Evolutionary conservation across 148 eudicot genomes (phyloP).

Genomic region (Selenicereus undatus): DNA sequence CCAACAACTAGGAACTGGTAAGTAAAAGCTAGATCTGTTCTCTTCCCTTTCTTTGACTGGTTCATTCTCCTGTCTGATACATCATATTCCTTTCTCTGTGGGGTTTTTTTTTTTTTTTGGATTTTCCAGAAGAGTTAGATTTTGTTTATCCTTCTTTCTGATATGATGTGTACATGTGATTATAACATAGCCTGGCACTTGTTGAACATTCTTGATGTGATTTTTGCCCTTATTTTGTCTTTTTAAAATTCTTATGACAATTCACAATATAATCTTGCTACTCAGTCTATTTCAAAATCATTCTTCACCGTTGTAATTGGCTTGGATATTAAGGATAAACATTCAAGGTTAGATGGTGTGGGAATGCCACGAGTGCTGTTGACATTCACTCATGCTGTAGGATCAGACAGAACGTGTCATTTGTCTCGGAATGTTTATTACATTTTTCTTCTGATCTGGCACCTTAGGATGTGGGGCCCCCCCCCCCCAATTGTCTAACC

Average conservation of each 20-base stretch:
- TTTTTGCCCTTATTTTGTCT: background rate
- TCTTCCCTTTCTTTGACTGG: background rate
- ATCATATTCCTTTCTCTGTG: background rate
- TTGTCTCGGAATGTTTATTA: too few relatives aligned
- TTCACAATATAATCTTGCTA: background rate
- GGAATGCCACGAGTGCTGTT: background rate
- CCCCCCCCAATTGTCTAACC: too few relatives aligned
- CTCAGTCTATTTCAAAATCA: background rate
- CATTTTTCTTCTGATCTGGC: too few relatives aligned
- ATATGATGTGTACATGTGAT: background rate
- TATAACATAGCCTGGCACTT: background rate
- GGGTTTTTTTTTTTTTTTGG: background rate
- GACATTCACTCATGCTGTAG: background rate
- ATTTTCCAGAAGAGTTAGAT: background rate
- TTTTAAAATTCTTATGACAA: background rate
- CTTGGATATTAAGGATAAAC: background rate
- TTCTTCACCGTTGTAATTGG: background rate
- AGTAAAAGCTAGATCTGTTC: conserved; percentile 22
- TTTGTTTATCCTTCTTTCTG: background rate
- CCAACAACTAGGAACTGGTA: conserved; percentile 92
- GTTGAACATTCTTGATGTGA: background rate
- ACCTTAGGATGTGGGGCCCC: too few relatives aligned
- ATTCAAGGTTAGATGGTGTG: background rate
- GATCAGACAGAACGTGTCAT: background rate
- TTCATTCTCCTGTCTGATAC: background rate